Conservation (phyloP, 306 rosid genomes). For the Ziziphus jujuba region DNA sequence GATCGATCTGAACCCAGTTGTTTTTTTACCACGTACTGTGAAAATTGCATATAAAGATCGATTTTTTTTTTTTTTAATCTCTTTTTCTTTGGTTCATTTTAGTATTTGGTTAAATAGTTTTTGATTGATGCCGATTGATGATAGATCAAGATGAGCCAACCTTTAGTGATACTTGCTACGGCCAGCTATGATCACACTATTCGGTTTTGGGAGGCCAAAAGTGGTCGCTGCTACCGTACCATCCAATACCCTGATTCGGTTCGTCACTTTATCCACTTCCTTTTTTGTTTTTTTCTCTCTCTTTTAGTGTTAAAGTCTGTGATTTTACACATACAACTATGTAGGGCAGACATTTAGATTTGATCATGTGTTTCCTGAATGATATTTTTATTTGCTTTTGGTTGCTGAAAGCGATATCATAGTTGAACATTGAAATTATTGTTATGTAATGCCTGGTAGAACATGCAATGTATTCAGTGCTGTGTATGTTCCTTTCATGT, state of each 20-base stretch:
- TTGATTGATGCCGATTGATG: neutral
- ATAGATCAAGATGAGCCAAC: constrained; percentile 68
- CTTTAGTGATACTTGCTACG: constrained; percentile 90
- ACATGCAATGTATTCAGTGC: no score
- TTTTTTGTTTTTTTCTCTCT: no score
- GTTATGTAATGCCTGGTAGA: no score
- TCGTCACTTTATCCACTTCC: constrained; percentile 5
- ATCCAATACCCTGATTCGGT: constrained; percentile 98
- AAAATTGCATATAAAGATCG: neutral
- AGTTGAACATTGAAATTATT: no score
- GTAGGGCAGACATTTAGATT: no score
- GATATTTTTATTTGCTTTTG: no score
- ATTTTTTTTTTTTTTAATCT: neutral
- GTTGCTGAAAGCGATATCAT: no score
- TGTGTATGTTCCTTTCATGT: neutral
- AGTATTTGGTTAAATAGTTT: neutral
- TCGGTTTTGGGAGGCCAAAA: constrained; percentile 98
- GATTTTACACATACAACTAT: neutral
- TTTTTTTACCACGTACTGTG: neutral
- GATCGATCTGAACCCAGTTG: constrained; percentile 4
- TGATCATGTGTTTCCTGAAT: no score
- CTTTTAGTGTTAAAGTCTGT: neutral
- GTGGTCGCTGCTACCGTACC: constrained; percentile 97
- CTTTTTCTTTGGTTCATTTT: neutral
- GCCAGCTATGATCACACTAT: constrained; percentile 97